Evolutionary conservation across 2,329 filamentous ascomycete genomes (phyloP).

Genomic region (Arthrobotrys conoides): DNA sequence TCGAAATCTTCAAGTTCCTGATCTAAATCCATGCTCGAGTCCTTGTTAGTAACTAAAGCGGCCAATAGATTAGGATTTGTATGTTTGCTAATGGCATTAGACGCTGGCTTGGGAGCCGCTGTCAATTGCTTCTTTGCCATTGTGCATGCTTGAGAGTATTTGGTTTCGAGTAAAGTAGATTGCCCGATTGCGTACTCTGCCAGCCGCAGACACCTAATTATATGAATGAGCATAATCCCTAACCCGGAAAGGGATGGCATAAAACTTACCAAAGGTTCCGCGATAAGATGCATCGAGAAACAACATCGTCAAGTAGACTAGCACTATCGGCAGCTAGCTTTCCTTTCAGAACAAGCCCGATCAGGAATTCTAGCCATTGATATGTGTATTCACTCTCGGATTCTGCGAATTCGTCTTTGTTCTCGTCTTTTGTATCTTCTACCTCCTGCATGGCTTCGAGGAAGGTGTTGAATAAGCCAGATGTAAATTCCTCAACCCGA

Average conservation of each 20-base stretch:
- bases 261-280: conserved; percentile 46
- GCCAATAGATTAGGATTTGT: conserved; percentile 1
- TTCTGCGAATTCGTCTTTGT: conserved; percentile 52
- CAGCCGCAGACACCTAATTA: conserved; percentile 51
- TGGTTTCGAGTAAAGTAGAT: conserved; percentile 51
- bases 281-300: conserved; percentile 55
- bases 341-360: conserved; percentile 46
- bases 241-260: background rate
- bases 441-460: conserved; percentile 55
- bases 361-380: conserved; percentile 56
- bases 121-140: conserved; percentile 54
- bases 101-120: conserved; percentile 15
- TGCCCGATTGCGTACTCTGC: conserved; percentile 56
- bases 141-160: conserved; percentile 57
- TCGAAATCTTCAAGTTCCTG: conserved; percentile 53
- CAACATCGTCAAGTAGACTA: conserved; percentile 47
- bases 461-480: conserved; percentile 35
- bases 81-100: conserved; percentile 17
- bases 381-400: conserved; percentile 58
- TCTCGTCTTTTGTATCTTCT: conserved; percentile 33
- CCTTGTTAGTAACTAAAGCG: conserved; percentile 22
- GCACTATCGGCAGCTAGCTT: conserved; percentile 41
- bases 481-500: conserved; percentile 43
- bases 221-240: conserved; percentile 1
- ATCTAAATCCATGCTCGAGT: conserved; percentile 43